These are phyloP conservation scores for Nakaseomyces sp. DNA, from an alignment of 1,139 yeast genomes.

Conservation along the genomic window DNA sequence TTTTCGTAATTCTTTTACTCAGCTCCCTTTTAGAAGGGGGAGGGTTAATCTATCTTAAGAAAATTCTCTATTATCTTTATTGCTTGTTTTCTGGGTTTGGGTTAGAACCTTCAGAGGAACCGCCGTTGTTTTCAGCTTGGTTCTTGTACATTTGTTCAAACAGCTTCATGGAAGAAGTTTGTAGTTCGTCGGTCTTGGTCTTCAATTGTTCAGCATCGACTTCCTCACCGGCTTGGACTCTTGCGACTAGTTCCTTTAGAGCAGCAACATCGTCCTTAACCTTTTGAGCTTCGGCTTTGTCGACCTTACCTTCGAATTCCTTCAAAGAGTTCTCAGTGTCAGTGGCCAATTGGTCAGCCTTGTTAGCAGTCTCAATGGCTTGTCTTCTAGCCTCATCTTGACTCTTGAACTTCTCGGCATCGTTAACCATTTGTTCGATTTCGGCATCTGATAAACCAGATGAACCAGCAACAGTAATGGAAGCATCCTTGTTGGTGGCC, in stretches of 20 bases:
- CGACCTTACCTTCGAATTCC: constrained; percentile 91
- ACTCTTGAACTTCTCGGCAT: constrained; percentile 96
- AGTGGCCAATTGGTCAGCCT: constrained; percentile 92
- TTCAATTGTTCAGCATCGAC: constrained; percentile 79
- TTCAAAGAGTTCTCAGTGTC: constrained; percentile 91
- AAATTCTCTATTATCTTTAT: neutral
- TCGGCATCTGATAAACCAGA: constrained; percentile 95
- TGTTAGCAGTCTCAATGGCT: constrained; percentile 91
- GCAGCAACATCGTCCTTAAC: constrained; percentile 67
- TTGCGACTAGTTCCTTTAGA: constrained; percentile 84
- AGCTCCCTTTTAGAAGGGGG: no score
- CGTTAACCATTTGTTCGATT: constrained; percentile 96
- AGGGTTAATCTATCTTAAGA: no score
- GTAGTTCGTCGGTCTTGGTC: constrained; percentile 44
- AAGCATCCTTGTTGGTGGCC: constrained; percentile 97
- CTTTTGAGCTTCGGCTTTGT: constrained; percentile 66
- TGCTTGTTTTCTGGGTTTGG: constrained; percentile 4
- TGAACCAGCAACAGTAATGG: constrained; percentile 97
- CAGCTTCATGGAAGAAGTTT: constrained; percentile 82
- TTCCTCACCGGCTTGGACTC: constrained; percentile 84
- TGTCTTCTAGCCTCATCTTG: constrained; percentile 93
- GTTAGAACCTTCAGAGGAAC: neutral
- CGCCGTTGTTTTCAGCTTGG: constrained; percentile 4
- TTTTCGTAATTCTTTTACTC: neutral
- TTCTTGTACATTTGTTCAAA: constrained; percentile 91